These are phyloP conservation scores for Diaporthe ampelina DNA, from an alignment of 2,329 filamentous ascomycete species.

Conservation along the genomic window DNA sequence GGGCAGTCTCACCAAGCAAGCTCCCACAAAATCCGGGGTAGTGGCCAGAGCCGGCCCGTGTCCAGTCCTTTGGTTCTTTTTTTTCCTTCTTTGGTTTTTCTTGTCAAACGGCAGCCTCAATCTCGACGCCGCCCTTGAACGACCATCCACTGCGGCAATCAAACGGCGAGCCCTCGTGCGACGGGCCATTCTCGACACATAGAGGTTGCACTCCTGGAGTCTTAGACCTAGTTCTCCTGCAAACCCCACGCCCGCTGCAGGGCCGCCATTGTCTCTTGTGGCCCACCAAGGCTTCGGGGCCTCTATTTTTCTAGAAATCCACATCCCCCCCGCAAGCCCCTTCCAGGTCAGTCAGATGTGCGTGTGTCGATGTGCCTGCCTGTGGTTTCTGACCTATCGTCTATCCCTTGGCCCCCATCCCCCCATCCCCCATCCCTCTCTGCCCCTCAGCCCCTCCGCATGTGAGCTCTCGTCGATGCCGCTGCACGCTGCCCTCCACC, in stretches of 20 bases:
- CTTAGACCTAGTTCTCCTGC: constrained; percentile 20
- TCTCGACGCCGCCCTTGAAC: constrained; percentile 18
- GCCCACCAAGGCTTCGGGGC: constrained; percentile 5
- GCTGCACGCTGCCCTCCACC: constrained; percentile 22
- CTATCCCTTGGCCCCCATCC: constrained; percentile 5
- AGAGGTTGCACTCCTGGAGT: constrained; percentile 32
- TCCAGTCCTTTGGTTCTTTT: background rate
- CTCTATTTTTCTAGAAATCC: constrained; percentile 27
- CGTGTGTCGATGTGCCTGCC: background rate
- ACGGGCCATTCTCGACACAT: constrained; percentile 23
- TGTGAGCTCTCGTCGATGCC: constrained; percentile 17
- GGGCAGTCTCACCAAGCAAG: constrained; percentile 34
- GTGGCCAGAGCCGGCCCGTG: constrained; percentile 17
- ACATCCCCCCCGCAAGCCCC: constrained; percentile 33
- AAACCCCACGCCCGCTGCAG: constrained; percentile 38
- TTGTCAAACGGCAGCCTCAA: constrained; percentile 31
- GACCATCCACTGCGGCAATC: constrained; percentile 31
- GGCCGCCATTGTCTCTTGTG: constrained; percentile 33
- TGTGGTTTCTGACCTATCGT: constrained; percentile 13
- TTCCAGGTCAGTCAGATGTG: constrained; percentile 36
- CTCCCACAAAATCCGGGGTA: constrained; percentile 36
- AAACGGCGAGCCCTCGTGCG: constrained; percentile 30
- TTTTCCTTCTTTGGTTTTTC: constrained; percentile 14
- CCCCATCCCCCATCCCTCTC: background rate
- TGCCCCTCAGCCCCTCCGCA: constrained; percentile 14